Evolutionary conservation across 306 rosid species (phyloP), one percentile per base, ranked within the genome.

Genomic region (Cicer bijugum): DNA sequence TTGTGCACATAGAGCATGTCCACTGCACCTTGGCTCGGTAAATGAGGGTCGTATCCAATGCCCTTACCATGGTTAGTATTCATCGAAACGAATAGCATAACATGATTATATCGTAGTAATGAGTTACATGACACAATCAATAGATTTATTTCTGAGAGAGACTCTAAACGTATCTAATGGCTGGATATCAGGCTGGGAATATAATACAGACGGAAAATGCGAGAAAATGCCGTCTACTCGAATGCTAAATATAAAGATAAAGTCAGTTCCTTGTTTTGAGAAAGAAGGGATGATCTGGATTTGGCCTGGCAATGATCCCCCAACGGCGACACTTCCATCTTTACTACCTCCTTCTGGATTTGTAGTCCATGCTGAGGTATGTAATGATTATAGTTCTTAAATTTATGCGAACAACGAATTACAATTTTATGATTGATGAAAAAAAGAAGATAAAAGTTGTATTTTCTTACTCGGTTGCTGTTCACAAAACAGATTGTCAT

Each of bases 301-400:
- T 86, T 95, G 99, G 99, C 99, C 99, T 6, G 99, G 99, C 64
- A 84, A 75, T 84, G 99, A 90, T 17, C 83, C 99, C 57, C 99
- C 99, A 8, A 60, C 87, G 4, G 84, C 88, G 14, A 77, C 83
- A 5, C 77, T 87, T 82, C 97, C 97, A 67, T 90, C 97, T 37
- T 75, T 95, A 82, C 78, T 86, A 75, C 97, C 99, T 72, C 99
- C 99, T 65, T 64, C 90, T 5, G 97, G 97, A 43, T 95, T 95
- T 78, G 86, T 84, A 83, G 1, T 95, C 82, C 99, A 91, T 60
- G 99, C 97, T 9, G 96, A 95, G 96, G 96, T 91, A 81, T 74
- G 83, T 12, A 33, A 12, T 40, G 16, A 23, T 73, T 6, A 43
- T 48, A 58, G 48, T 83, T 15, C 9, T 28, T 28, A 28, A 28